Conservation (phyloP, 495 filamentous ascomycete genomes). For the Daldinia bambusicola region DNA sequence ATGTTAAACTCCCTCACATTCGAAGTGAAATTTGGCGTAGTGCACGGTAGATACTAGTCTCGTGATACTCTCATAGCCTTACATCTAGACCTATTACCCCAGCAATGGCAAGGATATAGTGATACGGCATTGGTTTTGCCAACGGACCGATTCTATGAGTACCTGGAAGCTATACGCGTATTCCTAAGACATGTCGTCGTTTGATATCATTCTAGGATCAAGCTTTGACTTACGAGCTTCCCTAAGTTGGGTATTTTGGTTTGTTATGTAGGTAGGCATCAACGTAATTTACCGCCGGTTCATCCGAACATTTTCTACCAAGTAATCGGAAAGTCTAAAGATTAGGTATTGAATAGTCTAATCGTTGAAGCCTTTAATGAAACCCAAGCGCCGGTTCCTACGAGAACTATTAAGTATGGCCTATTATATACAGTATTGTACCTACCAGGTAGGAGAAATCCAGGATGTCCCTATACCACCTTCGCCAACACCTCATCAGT, state of each 20-base stretch:
- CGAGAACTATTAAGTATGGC: too few species aligned
- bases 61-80: neutral
- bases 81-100: neutral
- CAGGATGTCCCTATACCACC: conserved; percentile 9
- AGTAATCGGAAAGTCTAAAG: too few species aligned
- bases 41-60: neutral
- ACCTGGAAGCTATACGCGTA: neutral
- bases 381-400: too few species aligned
- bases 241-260: too few species aligned
- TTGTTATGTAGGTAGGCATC: too few species aligned
- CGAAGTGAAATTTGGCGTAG: neutral
- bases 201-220: neutral
- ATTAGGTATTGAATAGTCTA: too few species aligned
- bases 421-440: neutral
- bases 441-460: too few species aligned
- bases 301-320: too few species aligned
- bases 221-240: neutral
- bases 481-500: conserved; percentile 63
- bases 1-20: neutral
- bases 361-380: too few species aligned
- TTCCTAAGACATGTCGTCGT: neutral
- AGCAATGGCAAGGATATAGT: neutral
- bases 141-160: neutral
- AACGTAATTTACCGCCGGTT: too few species aligned
- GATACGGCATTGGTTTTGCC: neutral